Evolutionary conservation across 1,139 yeast species (phyloP).

Genomic region (Magnusiomyces tetraspermus): DNA sequence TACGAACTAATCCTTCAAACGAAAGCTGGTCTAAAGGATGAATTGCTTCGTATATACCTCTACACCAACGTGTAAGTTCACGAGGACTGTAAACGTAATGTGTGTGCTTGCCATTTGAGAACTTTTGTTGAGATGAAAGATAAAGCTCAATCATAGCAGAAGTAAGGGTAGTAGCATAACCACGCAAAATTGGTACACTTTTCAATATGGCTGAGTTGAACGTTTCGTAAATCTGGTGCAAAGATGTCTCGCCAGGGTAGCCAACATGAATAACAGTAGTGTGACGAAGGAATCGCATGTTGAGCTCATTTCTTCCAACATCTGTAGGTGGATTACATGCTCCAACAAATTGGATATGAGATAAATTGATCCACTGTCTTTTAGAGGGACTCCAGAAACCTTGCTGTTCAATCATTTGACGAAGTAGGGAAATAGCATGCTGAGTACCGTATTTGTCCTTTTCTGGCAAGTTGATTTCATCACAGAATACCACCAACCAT

Average conservation of each 20-base stretch:
- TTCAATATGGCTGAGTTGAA: constrained; percentile 53
- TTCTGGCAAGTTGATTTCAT: constrained; percentile 79
- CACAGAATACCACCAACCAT: constrained; percentile 81
- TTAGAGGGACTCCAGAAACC: constrained; percentile 71
- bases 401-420: constrained; percentile 61
- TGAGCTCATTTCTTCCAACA: constrained; percentile 56
- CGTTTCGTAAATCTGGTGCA: constrained; percentile 56
- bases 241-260: constrained; percentile 61
- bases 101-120: constrained; percentile 31
- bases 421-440: constrained; percentile 57
- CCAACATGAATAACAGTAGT: constrained; percentile 63
- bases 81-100: constrained; percentile 84
- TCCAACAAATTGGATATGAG: constrained; percentile 73
- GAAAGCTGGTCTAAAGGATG: constrained; percentile 33
- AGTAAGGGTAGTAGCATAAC: constrained; percentile 46
- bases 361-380: constrained; percentile 57
- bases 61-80: constrained; percentile 80
- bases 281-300: constrained; percentile 62
- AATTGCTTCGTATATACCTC: constrained; percentile 62
- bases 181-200: constrained; percentile 52
- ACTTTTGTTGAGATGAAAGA: constrained; percentile 35
- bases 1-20: constrained; percentile 42
- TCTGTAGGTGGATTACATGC: constrained; percentile 91
- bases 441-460: constrained; percentile 72
- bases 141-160: constrained; percentile 63